Evolutionary conservation across 202 grass and related monocot species (phyloP), one percentile per base, ranked within the genome.

Genomic region (Panicum virgatum): DNA sequence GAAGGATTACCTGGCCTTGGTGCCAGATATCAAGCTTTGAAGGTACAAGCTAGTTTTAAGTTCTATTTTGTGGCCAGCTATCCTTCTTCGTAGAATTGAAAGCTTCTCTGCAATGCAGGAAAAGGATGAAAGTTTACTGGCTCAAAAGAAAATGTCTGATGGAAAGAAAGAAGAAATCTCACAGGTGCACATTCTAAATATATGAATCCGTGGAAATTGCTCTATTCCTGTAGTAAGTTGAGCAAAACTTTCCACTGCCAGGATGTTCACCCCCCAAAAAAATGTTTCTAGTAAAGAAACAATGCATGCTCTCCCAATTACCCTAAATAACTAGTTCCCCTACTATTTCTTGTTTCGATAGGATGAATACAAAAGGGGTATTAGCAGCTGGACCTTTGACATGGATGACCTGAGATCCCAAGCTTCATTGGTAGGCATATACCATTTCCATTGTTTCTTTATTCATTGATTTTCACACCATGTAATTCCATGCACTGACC

Each of bases 71-170:
- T 60, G 61, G 11, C 27, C 6, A 75, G 4, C 26, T 83, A 34
- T 32, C 73, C 20, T 53, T 83, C 9, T 75, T 69, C n/a, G 52
- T 11, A 8, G n/a, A 47, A 40, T 69, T 67, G 69, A 14, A 22
- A 43, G 9, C 27, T 64, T 86, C 39, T 77, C 73, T 60, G 60
- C 44, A 48, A 82, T 59, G 72, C 86, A 98, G 92, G 91, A 96
- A 56, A 98, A 98, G 74, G 96, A 98, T 85, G 77, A 96, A 87
- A 70, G 73, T 84, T 84, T 98, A 80, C 81, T 98, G 66, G 92
- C 96, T 78, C 92, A 98, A 86, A 92, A 96, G 90, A 98, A 98
- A 89, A 98, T 98, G 91, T 87, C 85, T 48, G 96, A 93, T 80
- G 89, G 85, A 73, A 78, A 93, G 64, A 98, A 91, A 47, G 92